A percentile compares a stretch with the other conserved stretches of the same genome.
Conservation (phyloP, 306 rosid species). For the Nissolia schottii region DNA sequence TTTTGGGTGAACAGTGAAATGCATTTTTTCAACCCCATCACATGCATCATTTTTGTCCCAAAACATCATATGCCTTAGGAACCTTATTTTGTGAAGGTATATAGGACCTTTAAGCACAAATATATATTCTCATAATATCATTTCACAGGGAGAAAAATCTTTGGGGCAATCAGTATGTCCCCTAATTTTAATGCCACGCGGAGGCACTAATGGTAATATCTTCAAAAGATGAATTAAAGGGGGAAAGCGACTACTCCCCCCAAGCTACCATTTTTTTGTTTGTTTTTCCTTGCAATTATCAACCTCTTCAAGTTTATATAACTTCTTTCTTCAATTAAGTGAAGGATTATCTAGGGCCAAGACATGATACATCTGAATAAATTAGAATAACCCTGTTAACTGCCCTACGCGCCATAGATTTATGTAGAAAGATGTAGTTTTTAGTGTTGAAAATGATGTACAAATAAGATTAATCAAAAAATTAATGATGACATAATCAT, state of each 20-base stretch:
- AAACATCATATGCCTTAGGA: slow-evolving; percentile 46
- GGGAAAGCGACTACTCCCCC: not conserved
- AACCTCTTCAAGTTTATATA: not conserved
- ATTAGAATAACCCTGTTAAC: no score
- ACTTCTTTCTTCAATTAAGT: not conserved
- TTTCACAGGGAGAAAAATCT: slow-evolving; percentile 23
- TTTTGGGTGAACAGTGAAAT: slow-evolving; percentile 15
- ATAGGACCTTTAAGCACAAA: slow-evolving; percentile 20
- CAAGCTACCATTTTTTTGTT: no score
- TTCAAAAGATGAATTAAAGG: not conserved
- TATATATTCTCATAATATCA: slow-evolving; percentile 27
- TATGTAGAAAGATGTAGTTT: no score
- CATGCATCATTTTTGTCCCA: slow-evolving; percentile 35
- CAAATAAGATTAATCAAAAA: no score
- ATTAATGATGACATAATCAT: no score
- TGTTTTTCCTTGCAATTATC: no score
- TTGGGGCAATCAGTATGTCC: slow-evolving; percentile 22
- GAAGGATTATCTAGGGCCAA: no score
- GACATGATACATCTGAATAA: no score
- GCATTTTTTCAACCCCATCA: slow-evolving; percentile 31
- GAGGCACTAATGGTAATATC: slow-evolving; percentile 22
- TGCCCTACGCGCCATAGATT: no score
- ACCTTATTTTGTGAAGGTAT: slow-evolving; percentile 21
- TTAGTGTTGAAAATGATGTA: no score
- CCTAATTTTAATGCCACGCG: slow-evolving; percentile 26